Evolutionary conservation across 176 grass and related monocot species (phyloP).

Genomic region (Musa beccarii): DNA sequence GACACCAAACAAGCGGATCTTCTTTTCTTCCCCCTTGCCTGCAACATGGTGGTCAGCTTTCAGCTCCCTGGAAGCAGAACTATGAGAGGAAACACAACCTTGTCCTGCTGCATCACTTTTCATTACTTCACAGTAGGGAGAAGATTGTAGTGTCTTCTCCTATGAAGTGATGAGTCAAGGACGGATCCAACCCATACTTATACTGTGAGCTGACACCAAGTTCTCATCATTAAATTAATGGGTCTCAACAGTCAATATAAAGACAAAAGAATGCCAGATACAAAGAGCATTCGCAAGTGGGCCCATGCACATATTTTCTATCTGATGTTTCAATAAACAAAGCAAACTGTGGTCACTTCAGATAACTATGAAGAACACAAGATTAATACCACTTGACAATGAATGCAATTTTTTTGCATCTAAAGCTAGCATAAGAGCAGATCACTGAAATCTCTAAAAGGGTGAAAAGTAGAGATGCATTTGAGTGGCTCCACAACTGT

Average conservation of each 20-base stretch:
- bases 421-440: conserved; percentile 5
- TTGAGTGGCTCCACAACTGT: not conserved
- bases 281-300: conserved; percentile 5
- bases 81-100: not conserved
- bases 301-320: not conserved
- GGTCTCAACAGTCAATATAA: conserved; percentile 7
- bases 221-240: conserved; percentile 5
- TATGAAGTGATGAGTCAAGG: not conserved
- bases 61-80: not conserved
- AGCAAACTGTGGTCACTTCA: not conserved
- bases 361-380: not conserved
- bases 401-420: conserved; percentile 9
- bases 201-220: not conserved
- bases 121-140: not conserved
- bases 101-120: conserved; percentile 2
- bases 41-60: not conserved
- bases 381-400: conserved; percentile 10
- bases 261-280: not conserved
- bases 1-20: conserved; percentile 30
- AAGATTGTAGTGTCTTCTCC: not conserved
- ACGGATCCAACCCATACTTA: not conserved
- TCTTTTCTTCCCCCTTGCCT: conserved; percentile 19
- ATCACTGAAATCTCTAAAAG: conserved; percentile 10
- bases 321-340: not conserved
- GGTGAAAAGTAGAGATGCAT: conserved; percentile 15